Evolutionary conservation across 495 filamentous ascomycete species (phyloP).

Genomic region (Neohortaea acidophila): DNA sequence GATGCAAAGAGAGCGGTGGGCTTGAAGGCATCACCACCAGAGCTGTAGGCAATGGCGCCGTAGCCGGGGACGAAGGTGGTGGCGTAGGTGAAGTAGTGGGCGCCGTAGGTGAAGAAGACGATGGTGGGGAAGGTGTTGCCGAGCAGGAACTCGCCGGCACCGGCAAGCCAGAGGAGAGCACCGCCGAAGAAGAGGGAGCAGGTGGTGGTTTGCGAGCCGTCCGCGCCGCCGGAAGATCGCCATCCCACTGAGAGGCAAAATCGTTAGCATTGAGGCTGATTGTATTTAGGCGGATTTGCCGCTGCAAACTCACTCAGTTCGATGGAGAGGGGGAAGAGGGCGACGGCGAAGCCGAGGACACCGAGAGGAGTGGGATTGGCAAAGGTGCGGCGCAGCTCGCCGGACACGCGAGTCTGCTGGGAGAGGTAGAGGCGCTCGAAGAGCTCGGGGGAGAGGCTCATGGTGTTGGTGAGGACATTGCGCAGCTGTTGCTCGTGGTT

Average conservation of each 20-base stretch:
- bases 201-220: neutral
- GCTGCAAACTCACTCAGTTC: neutral
- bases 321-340: conserved; percentile 23
- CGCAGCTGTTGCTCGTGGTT: too few species aligned
- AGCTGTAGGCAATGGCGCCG: neutral
- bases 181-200: neutral
- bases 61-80: neutral
- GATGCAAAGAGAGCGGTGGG: neutral
- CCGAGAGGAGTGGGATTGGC: conserved; percentile 41
- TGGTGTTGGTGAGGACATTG: conserved; percentile 3
- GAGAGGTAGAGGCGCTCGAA: conserved; percentile 45
- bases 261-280: neutral
- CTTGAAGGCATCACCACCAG: neutral
- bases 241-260: neutral
- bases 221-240: neutral
- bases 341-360: conserved; percentile 41
- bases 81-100: neutral
- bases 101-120: neutral
- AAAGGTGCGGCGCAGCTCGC: conserved; percentile 35
- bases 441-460: conserved; percentile 33
- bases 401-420: conserved; percentile 34
- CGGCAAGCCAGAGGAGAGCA: neutral
- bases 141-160: neutral
- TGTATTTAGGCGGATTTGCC: neutral
- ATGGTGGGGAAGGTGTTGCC: neutral